Base-by-base conservation (phyloP, 495 filamentous ascomycete genomes). In the Aspergillus diversus region DNA sequence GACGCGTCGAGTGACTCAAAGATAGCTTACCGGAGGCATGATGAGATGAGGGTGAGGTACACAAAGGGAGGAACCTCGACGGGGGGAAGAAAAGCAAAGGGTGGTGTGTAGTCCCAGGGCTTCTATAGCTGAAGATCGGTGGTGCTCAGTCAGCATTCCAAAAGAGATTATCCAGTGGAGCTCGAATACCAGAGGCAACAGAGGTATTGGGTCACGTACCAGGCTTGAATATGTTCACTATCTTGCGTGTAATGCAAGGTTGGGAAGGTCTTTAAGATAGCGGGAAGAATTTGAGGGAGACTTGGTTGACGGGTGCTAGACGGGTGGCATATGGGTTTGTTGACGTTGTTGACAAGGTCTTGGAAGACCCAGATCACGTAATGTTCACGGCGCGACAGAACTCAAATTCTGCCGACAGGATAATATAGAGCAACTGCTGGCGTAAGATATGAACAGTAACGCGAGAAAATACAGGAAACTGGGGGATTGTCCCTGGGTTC, bases 11-110 rank as follows among this genome's bases (percentile, higher is more conserved):
- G 54, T 43, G 60, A 64, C 21, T 59, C 53, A 66, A 60, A 64
- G 65, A 61, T 66, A 61, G 63, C 79, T 80, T 77, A 81, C 79
- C 73, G 71, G 73, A 68, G 78, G 77, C 79, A 81, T 65, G 60
- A 64, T 60, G 47, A 61, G 54, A 66, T 33, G 48, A 54, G 64
- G 55, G 31, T 58, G 60, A 73, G 63, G 66, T 57, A 61, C 46
- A 59, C 46, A 59, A 66, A 66, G 61, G 57, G 60, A 68, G 68
- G 71, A 72, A 67, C 71, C 68, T 62, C 66, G 61, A 72, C 67
- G 46, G 60, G 17, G 35, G 49, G 60, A 65, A 66, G 66, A 66
- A 66, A 66, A 60, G 69, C 71, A 69, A 71, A 71, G 55, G 63
- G 64, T 56, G 12, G 50, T 67, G 67, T 70, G 66, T 73, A 74